Conservation (phyloP, 169 alveolate species). For the Eimeria necatrix region DNA sequence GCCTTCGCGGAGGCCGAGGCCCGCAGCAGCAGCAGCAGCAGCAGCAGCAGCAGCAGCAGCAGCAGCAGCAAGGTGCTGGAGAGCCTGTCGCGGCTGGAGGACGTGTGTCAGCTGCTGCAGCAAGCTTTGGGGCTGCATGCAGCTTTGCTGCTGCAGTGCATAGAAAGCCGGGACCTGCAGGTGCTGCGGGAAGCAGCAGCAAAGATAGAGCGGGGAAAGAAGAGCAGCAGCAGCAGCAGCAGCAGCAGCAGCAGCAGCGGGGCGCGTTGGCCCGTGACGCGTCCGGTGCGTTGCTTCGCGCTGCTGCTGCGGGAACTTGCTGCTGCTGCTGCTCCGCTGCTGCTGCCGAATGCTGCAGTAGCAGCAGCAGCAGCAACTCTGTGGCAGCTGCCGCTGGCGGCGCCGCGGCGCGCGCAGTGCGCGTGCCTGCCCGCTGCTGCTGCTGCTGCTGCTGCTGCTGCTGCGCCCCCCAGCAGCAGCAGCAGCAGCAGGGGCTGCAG, state of each 20-base stretch:
- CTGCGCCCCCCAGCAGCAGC: neutral
- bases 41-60: neutral
- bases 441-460: neutral
- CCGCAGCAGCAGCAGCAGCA: neutral
- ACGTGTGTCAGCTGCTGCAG: conserved; percentile 18
- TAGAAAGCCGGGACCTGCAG: conserved; percentile 35
- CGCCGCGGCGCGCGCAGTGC: neutral
- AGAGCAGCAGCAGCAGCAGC: no score
- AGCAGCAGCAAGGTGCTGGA: neutral
- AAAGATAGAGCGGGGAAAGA: conserved; percentile 59
- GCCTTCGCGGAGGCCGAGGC: neutral
- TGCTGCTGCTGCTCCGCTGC: neutral
- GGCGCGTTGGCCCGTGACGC: neutral
- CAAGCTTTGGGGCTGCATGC: conserved; percentile 70
- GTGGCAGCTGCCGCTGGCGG: neutral
- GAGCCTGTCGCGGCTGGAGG: neutral
- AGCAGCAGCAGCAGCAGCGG: neutral
- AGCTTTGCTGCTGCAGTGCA: conserved; percentile 67
- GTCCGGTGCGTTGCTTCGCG: neutral
- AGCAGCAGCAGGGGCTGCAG: neutral
- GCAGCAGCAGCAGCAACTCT: neutral
- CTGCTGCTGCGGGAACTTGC: neutral
- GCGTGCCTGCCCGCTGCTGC: neutral
- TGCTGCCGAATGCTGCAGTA: conserved; percentile 23
- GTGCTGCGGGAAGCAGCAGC: conserved; percentile 63